Evolutionary conservation across 805 yeast genomes (phyloP).

Genomic region (Sugiyamaella smithiae): DNA sequence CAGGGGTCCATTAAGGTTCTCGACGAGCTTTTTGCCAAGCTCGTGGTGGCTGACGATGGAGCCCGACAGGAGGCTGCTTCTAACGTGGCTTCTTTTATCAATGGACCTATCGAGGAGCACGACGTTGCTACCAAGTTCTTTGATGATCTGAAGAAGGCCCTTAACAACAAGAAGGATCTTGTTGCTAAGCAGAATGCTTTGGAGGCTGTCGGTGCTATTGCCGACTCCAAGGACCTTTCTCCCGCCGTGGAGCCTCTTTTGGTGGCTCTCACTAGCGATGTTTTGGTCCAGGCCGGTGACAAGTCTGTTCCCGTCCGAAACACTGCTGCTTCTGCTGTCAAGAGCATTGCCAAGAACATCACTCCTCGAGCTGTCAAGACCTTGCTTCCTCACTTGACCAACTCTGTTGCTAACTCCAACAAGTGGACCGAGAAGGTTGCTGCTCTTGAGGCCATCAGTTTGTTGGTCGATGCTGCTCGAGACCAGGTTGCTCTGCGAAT

Average conservation of each 20-base stretch:
- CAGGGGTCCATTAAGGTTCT: slow-evolving; percentile 58
- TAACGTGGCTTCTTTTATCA: slow-evolving; percentile 88
- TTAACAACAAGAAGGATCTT: slow-evolving; percentile 75
- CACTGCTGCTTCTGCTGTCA: slow-evolving; percentile 71
- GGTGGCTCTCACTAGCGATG: slow-evolving; percentile 68
- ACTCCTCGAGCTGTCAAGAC: slow-evolving; percentile 94
- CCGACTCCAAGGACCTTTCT: slow-evolving; percentile 65
- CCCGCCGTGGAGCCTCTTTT: slow-evolving; percentile 96
- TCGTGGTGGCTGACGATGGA: slow-evolving; percentile 80
- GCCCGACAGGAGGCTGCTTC: slow-evolving; percentile 81
- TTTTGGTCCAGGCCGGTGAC: slow-evolving; percentile 84
- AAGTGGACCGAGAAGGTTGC: slow-evolving; percentile 99
- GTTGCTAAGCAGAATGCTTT: slow-evolving; percentile 70
- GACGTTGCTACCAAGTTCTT: slow-evolving; percentile 93
- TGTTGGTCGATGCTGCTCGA: slow-evolving; percentile 91
- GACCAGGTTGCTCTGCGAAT: slow-evolving; percentile 96
- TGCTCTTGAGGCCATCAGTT: slow-evolving; percentile 77
- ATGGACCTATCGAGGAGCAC: slow-evolving; percentile 97
- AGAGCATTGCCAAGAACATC: slow-evolving; percentile 73
- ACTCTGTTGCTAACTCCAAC: slow-evolving; percentile 58
- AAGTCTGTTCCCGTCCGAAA: slow-evolving; percentile 74
- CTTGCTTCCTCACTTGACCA: slow-evolving; percentile 75
- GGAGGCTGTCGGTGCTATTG: slow-evolving; percentile 80
- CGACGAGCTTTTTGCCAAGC: slow-evolving; percentile 88
- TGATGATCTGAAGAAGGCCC: slow-evolving; percentile 66